A percentile compares a stretch with the other conserved stretches of the same genome.
phyloP scores from a whole-genome alignment of 257 asterid genomes.

The Capsicum baccatum region DNA sequence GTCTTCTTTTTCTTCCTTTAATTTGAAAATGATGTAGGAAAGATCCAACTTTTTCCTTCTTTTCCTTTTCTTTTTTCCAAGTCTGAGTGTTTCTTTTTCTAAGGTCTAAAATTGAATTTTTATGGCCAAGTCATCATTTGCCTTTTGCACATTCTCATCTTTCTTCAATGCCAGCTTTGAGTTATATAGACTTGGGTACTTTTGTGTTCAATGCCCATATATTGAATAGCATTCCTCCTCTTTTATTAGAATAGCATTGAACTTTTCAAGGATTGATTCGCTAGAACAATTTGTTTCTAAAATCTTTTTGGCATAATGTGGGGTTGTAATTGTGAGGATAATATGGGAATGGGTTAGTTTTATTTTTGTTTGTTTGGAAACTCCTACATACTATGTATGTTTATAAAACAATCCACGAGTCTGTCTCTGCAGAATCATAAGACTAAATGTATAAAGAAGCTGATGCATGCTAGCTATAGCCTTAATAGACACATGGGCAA shows the following conservation, averaged over 20 bases:
- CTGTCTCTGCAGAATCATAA: too few relatives aligned
- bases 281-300: not conserved
- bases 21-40: slow-evolving; percentile 26
- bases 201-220: not conserved
- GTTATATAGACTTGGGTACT: not conserved
- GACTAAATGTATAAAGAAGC: too few relatives aligned
- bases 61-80: not conserved
- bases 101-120: slow-evolving; percentile 18
- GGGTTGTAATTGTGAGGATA: not conserved
- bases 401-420: too few relatives aligned
- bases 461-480: too few relatives aligned
- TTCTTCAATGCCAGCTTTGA: slow-evolving; percentile 25
- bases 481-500: too few relatives aligned
- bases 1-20: slow-evolving; percentile 27
- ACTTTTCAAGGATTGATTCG: not conserved
- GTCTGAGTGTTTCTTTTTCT: not conserved
- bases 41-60: not conserved
- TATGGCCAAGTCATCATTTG: slow-evolving; percentile 7
- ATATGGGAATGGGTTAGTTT: not conserved
- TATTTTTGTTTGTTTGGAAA: too few relatives aligned
- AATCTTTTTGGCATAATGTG: not conserved
- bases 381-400: too few relatives aligned
- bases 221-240: not conserved
- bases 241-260: not conserved
- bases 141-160: not conserved